These are phyloP conservation scores for Auricularia auricula-judae DNA, from an alignment of 768 basidiomycete genomes.

Conservation along the genomic window DNA sequence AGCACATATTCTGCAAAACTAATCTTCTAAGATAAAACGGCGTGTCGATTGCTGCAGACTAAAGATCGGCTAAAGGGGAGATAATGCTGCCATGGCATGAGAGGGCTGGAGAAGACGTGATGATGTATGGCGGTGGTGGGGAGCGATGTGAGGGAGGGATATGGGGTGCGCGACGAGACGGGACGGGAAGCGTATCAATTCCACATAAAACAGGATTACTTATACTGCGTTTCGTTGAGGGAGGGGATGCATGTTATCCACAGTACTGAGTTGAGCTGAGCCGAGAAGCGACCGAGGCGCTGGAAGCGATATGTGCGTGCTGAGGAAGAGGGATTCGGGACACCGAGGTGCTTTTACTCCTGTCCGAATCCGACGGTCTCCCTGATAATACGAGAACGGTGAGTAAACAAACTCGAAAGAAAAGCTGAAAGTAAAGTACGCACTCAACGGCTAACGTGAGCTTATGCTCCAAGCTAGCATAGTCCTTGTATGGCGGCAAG, in stretches of 20 bases:
- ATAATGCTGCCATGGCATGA: too few relatives aligned
- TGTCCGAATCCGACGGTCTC: conserved; percentile 94
- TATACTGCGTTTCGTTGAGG: not conserved
- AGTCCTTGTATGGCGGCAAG: conserved; percentile 95
- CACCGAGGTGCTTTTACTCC: conserved; percentile 38
- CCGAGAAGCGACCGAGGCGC: not conserved
- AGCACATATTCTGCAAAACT: too few relatives aligned
- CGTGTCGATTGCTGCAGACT: too few relatives aligned
- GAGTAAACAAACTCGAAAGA: conserved; percentile 4
- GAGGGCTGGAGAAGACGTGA: too few relatives aligned
- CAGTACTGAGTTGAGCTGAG: not conserved
- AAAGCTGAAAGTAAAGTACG: conserved; percentile 25
- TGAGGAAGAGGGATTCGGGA: not conserved
- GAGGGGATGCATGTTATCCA: not conserved
- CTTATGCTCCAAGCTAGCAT: conserved; percentile 89
- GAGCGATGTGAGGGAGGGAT: too few relatives aligned
- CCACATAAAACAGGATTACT: not conserved
- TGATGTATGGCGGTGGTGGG: too few relatives aligned
- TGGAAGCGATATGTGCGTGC: not conserved
- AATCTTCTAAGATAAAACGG: too few relatives aligned
- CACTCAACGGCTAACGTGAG: conserved; percentile 89
- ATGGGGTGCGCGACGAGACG: too few relatives aligned
- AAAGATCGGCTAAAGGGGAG: too few relatives aligned
- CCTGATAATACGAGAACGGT: conserved; percentile 27
- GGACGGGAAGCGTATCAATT: not conserved